Conservation (phyloP, 108 stramenopile species). For the Aurantiochytrium sp. region DNA sequence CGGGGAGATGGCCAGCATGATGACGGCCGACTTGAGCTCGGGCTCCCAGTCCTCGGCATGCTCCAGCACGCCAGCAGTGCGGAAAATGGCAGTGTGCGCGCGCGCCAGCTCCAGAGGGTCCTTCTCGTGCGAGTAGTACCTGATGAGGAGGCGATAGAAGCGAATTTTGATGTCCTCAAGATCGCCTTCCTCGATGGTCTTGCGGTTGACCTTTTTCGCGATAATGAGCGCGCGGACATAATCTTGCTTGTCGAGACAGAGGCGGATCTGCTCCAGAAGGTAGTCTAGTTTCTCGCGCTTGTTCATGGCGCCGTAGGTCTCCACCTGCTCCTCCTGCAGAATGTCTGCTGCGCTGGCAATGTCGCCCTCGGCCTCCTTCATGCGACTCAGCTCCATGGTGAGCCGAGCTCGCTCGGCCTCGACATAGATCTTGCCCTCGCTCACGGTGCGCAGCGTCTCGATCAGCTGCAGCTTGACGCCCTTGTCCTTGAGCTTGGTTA, state of each 20-base stretch:
- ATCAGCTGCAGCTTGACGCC: slow-evolving; percentile 68
- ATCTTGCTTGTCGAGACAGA: slow-evolving; percentile 86
- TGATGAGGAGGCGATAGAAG: slow-evolving; percentile 79
- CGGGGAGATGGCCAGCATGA: slow-evolving; percentile 76
- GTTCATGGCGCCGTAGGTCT: slow-evolving; percentile 91
- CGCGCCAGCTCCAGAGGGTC: slow-evolving; percentile 84
- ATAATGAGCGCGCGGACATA: slow-evolving; percentile 89
- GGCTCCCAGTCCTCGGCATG: slow-evolving; percentile 68
- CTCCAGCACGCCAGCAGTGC: slow-evolving; percentile 52
- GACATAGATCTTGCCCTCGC: slow-evolving; percentile 93
- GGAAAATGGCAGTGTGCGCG: slow-evolving; percentile 83
- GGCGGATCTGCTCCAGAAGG: slow-evolving; percentile 94
- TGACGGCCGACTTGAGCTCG: slow-evolving; percentile 74
- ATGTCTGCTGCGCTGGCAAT: slow-evolving; percentile 76
- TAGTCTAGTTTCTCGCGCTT: slow-evolving; percentile 97
- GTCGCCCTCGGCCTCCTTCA: slow-evolving; percentile 72
- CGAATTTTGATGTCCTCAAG: slow-evolving; percentile 82
- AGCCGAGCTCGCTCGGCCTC: slow-evolving; percentile 89
- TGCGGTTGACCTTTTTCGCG: slow-evolving; percentile 84
- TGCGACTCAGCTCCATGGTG: slow-evolving; percentile 70
- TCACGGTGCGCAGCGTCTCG: slow-evolving; percentile 78
- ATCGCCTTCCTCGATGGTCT: slow-evolving; percentile 76
- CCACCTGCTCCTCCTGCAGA: slow-evolving; percentile 95
- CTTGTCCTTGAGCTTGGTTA: slow-evolving; percentile 13
- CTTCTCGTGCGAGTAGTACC: slow-evolving; percentile 82